phyloP scores from a whole-genome alignment of 2,329 filamentous ascomycete genomes.

The Metarhizium guizhouense region DNA sequence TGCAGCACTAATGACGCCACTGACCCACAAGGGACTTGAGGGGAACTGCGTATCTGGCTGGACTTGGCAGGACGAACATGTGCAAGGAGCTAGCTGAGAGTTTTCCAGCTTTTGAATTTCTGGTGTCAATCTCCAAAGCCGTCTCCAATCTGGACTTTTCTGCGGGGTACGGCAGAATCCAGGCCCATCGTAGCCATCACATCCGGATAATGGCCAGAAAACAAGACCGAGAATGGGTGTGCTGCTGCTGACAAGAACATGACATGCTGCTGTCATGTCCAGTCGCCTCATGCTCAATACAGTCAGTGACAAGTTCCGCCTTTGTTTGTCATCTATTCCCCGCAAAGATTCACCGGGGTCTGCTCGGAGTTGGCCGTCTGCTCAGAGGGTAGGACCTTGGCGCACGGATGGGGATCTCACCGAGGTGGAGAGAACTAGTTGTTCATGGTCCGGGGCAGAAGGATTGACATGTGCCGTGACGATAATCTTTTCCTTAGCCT shows the following conservation, averaged over 20 bases:
- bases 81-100: not conserved
- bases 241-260: no score
- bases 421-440: not conserved
- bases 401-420: not conserved
- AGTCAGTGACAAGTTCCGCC: not conserved
- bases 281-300: not conserved
- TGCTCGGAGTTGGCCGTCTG: not conserved
- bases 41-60: not conserved
- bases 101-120: not conserved
- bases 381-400: not conserved
- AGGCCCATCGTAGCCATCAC: not conserved
- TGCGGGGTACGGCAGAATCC: not conserved
- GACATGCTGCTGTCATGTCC: no score
- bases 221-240: no score
- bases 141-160: not conserved
- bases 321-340: not conserved
- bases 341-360: not conserved
- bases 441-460: not conserved
- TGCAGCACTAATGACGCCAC: conserved; percentile 1
- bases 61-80: not conserved
- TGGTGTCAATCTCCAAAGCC: not conserved
- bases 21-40: not conserved
- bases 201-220: no score
- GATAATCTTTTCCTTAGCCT: not conserved
- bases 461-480: not conserved